phyloP scores from a whole-genome alignment of 2,329 filamentous ascomycete genomes.

The Beauveria bassiana region DNA sequence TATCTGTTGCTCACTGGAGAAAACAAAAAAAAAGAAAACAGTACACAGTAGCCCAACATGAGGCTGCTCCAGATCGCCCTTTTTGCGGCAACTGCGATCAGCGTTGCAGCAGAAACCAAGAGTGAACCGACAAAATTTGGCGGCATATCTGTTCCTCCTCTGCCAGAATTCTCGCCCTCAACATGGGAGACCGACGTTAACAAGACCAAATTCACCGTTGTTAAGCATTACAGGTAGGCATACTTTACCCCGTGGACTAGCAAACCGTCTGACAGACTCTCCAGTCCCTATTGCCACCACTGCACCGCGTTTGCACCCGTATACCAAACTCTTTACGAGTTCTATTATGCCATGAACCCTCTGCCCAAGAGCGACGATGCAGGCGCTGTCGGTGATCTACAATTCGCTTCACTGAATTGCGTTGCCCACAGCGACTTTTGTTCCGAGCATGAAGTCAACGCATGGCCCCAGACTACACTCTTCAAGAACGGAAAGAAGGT shows the following conservation, averaged over 20 bases:
- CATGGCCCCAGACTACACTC: constrained; percentile 70
- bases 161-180: constrained; percentile 50
- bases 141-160: constrained; percentile 55
- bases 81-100: constrained; percentile 36
- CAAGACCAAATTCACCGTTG: constrained; percentile 43
- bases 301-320: constrained; percentile 74
- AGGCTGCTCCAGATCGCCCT: constrained; percentile 39
- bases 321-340: constrained; percentile 92
- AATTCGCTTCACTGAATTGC: constrained; percentile 82
- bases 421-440: constrained; percentile 76
- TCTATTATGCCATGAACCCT: constrained; percentile 80
- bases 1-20: not conserved
- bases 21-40: not conserved
- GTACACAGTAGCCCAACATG: constrained; percentile 26
- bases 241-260: not conserved
- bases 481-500: constrained; percentile 70
- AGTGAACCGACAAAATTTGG: constrained; percentile 53
- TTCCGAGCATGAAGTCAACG: constrained; percentile 53
- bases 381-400: constrained; percentile 66
- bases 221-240: constrained; percentile 61
- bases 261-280: constrained; percentile 20
- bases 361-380: constrained; percentile 46
- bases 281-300: constrained; percentile 57
- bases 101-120: constrained; percentile 30
- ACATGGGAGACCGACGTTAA: constrained; percentile 51